Conservation (phyloP, 768 basidiomycete species). For the Amanita thiersii region DNA sequence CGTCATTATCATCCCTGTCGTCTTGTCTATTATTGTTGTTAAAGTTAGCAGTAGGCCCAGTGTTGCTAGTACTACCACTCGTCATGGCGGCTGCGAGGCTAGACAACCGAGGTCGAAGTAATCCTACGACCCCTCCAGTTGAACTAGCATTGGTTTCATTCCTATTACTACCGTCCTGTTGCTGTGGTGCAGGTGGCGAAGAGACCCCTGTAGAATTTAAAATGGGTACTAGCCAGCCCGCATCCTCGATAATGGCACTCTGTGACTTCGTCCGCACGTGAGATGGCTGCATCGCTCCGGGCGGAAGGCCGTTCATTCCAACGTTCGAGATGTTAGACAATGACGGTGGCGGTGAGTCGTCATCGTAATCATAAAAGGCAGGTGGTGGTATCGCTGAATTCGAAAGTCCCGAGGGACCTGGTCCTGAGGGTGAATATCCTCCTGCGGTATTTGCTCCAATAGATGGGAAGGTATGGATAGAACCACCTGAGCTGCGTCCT, state of each 20-base stretch:
- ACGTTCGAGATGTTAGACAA: constrained; percentile 32
- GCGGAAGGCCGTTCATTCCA: constrained; percentile 31
- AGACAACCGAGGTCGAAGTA: constrained; percentile 4
- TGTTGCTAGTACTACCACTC: background rate
- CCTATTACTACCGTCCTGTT: constrained; percentile 3
- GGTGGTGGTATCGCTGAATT: constrained; percentile 11
- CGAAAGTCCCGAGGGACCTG: constrained; percentile 6
- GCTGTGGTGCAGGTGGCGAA: constrained; percentile 10
- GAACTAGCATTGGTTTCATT: constrained; percentile 6
- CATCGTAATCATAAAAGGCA: constrained; percentile 23
- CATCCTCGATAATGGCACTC: constrained; percentile 75
- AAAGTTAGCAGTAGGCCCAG: constrained; percentile 10
- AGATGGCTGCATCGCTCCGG: constrained; percentile 58
- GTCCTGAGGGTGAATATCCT: constrained; percentile 6
- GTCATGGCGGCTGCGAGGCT: constrained; percentile 4
- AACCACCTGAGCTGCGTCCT: constrained; percentile 14
- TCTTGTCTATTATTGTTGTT: background rate
- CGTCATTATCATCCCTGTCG: constrained; percentile 9
- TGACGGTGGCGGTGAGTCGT: constrained; percentile 42
- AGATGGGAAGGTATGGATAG: constrained; percentile 63
- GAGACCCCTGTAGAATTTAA: constrained; percentile 13
- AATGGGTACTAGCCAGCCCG: constrained; percentile 20
- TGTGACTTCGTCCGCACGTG: constrained; percentile 76
- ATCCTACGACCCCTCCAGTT: constrained; percentile 4
- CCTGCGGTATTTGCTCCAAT: constrained; percentile 34